phyloP scores from a whole-genome alignment of 2,329 filamentous ascomycete species.

The Aspergillus flavus region DNA sequence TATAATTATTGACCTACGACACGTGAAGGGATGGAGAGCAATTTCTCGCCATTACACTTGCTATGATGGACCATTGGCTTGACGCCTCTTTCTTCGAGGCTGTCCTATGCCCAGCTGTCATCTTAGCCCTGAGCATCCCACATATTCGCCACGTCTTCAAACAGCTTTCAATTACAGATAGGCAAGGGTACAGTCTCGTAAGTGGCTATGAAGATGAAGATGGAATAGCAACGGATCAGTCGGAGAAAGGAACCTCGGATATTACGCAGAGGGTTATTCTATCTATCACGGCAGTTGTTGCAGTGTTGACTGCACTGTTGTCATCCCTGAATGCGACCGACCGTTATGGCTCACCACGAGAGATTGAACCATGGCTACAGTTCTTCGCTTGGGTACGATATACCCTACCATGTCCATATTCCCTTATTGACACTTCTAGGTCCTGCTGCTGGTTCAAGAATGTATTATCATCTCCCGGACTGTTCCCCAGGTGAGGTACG shows the following conservation, averaged over 20 bases:
- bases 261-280: not conserved
- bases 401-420: too few relatives aligned
- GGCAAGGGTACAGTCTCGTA: not conserved
- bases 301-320: not conserved
- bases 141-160: not conserved
- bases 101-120: not conserved
- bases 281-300: not conserved
- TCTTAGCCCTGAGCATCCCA: conserved; percentile 4
- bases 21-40: not conserved
- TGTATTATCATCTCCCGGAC: not conserved
- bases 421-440: not conserved
- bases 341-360: not conserved
- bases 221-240: not conserved
- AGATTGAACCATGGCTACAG: not conserved
- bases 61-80: not conserved
- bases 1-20: too few relatives aligned
- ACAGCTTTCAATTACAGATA: not conserved
- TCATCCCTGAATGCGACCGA: not conserved
- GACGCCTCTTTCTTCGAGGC: not conserved
- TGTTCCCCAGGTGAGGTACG: not conserved
- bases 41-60: not conserved
- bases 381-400: conserved; percentile 1
- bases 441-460: not conserved
- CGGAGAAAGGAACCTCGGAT: not conserved
- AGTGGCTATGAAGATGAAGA: not conserved